Conservation (phyloP, 352 stramenopile genomes). For the Plasmopara muralis region DNA sequence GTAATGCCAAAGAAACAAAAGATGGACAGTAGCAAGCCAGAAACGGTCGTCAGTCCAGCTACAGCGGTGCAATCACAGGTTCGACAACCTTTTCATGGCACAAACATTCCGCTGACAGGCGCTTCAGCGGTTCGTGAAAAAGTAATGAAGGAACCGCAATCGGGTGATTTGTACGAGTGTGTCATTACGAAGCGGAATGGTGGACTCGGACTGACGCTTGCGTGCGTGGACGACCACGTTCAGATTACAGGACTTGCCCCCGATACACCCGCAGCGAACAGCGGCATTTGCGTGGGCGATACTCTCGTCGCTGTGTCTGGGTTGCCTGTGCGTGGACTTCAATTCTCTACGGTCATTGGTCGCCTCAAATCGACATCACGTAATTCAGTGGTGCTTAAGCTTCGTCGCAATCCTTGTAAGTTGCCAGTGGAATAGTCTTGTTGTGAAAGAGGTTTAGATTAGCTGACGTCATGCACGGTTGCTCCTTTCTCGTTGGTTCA, state of each 20-base stretch:
- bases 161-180: slow-evolving; percentile 76
- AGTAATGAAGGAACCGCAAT: slow-evolving; percentile 79
- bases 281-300: slow-evolving; percentile 72
- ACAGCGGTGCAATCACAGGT: slow-evolving; percentile 17
- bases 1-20: slow-evolving; percentile 39
- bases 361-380: slow-evolving; percentile 70
- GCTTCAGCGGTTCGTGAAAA: slow-evolving; percentile 48
- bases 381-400: slow-evolving; percentile 74
- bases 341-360: slow-evolving; percentile 79
- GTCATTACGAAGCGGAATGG: slow-evolving; percentile 79
- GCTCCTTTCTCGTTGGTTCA: slow-evolving; percentile 14
- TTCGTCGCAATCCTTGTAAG: slow-evolving; percentile 76
- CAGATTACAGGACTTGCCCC: slow-evolving; percentile 73
- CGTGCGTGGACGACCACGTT: slow-evolving; percentile 78
- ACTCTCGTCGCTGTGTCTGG: slow-evolving; percentile 70
- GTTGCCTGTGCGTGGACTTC: slow-evolving; percentile 60
- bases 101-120: slow-evolving; percentile 16
- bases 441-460: not conserved
- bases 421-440: slow-evolving; percentile 7
- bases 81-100: slow-evolving; percentile 24
- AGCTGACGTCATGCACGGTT: too few species aligned
- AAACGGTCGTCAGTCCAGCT: slow-evolving; percentile 15
- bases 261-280: slow-evolving; percentile 64
- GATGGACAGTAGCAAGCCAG: slow-evolving; percentile 38
- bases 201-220: slow-evolving; percentile 62